These are phyloP conservation scores for Aspergillus carbonarius DNA, from an alignment of 2,329 filamentous ascomycete genomes.

Conservation along the genomic window DNA sequence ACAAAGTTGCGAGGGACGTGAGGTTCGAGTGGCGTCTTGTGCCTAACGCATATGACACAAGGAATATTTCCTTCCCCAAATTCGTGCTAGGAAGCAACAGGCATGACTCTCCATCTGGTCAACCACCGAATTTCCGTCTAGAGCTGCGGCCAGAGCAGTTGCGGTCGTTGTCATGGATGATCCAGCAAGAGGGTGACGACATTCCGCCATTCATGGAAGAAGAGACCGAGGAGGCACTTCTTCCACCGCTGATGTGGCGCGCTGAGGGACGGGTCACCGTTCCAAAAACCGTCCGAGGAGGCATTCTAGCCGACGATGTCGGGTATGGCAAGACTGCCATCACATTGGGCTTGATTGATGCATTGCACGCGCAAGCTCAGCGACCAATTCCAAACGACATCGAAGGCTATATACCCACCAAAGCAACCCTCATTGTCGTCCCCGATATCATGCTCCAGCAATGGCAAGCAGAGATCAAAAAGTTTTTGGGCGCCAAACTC, in stretches of 20 bases:
- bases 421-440: conserved; percentile 61
- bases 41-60: conserved; percentile 43
- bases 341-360: conserved; percentile 57
- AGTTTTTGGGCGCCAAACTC: conserved; percentile 48
- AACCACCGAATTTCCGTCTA: conserved; percentile 38
- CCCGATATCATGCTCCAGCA: conserved; percentile 57
- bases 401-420: conserved; percentile 41
- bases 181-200: conserved; percentile 49
- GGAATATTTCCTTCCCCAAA: conserved; percentile 33
- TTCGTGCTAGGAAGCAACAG: conserved; percentile 49
- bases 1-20: conserved; percentile 13
- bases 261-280: conserved; percentile 51
- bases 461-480: conserved; percentile 57
- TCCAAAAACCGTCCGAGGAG: conserved; percentile 50
- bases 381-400: conserved; percentile 4
- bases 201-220: conserved; percentile 49
- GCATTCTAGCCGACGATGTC: conserved; percentile 63
- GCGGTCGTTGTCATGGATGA: conserved; percentile 61
- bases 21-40: conserved; percentile 48
- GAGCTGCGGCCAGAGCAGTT: conserved; percentile 55
- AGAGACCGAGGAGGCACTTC: conserved; percentile 57
- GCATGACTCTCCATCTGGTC: conserved; percentile 27
- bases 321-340: conserved; percentile 68
- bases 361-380: conserved; percentile 37
- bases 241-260: conserved; percentile 56